Evolutionary conservation across 805 yeast genomes (phyloP), one percentile per base, ranked within the genome.

Genomic region (Yamadazyma takamatsuzukensis): DNA sequence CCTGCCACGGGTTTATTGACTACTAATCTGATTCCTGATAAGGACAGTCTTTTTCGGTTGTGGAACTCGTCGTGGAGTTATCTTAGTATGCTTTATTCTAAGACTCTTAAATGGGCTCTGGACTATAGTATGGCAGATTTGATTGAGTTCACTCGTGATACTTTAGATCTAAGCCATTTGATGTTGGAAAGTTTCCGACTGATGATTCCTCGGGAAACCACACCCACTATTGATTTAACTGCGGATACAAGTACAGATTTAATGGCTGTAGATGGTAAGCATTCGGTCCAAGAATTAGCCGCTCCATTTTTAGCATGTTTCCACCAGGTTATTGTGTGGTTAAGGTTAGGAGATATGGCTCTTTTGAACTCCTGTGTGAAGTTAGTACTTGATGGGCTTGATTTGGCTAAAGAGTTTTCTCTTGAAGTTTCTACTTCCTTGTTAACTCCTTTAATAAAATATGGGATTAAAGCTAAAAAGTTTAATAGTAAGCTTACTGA

Each of bases 111-210:
- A 3, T 90, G 98, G 98, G 87, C 96, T 0, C 57, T 69, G 2
- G 57, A 61, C 22, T 80, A 78, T 45, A 73, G 74, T 18, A 64
- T 73, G 14, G 64, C 68, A 0, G 72, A 72, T 30, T 64, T 86
- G 45, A 72, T 80, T 26, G 95, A 88, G 36, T 89, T 87, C 45
- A 84, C 96, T 2, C 74, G 95, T 53, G 96, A 87, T 50, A 80
- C 86, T 0, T 66, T 90, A 31, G 96, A 89, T 45, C 65, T 85
- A 19, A 80, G 95, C 37, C 79, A 80, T 40, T 55, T 69, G 2
- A 59, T 89, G 21, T 53, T 89, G n/a, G 78, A 72, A 34, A 76
- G 89, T 2, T 27, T 34, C 11, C n/a, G 65, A n/a, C n/a, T n/a
- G n/a, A n/a, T 25, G 41, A 30, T 12, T 33, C 48, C n/a, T 34